Conservation (phyloP, 306 rosid species). For the Cercis canadensis region DNA sequence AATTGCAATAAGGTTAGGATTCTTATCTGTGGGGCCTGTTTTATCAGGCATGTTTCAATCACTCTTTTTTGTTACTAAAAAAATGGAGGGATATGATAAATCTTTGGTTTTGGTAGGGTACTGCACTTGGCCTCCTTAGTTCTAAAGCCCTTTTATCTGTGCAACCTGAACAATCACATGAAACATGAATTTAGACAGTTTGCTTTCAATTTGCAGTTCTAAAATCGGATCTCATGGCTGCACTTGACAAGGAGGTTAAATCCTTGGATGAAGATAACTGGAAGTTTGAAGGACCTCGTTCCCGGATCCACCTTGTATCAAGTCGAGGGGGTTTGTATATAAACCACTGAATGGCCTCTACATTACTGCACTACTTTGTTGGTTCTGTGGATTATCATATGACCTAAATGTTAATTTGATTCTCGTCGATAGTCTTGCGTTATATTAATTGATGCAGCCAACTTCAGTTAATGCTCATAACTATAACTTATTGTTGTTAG, state of each 20-base stretch:
- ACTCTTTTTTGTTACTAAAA: not conserved
- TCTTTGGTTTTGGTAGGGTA: constrained; percentile 25
- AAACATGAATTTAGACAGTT: not conserved
- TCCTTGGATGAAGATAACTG: constrained; percentile 88
- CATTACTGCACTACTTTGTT: constrained; percentile 16
- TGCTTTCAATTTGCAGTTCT: constrained; percentile 56
- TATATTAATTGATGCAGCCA: not conserved
- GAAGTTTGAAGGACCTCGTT: constrained; percentile 97
- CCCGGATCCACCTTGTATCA: constrained; percentile 76
- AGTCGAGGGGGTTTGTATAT: constrained; percentile 61
- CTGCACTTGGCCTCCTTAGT: not conserved
- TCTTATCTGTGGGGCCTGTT: not conserved
- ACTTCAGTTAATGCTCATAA: too few species aligned
- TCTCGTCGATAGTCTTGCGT: constrained; percentile 1
- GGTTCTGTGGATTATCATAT: constrained; percentile 3
- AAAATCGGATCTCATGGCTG: constrained; percentile 76
- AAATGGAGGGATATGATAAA: constrained; percentile 10
- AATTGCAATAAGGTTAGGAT: constrained; percentile 15
- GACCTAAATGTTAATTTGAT: constrained; percentile 24
- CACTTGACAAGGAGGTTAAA: constrained; percentile 85
- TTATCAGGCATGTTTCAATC: not conserved
- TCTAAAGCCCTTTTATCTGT: constrained; percentile 21
- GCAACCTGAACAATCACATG: not conserved
- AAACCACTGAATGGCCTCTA: constrained; percentile 17
- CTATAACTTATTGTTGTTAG: too few species aligned